Conservation (phyloP, 495 filamentous ascomycete species). For the Massariosphaeria phaeospora region DNA sequence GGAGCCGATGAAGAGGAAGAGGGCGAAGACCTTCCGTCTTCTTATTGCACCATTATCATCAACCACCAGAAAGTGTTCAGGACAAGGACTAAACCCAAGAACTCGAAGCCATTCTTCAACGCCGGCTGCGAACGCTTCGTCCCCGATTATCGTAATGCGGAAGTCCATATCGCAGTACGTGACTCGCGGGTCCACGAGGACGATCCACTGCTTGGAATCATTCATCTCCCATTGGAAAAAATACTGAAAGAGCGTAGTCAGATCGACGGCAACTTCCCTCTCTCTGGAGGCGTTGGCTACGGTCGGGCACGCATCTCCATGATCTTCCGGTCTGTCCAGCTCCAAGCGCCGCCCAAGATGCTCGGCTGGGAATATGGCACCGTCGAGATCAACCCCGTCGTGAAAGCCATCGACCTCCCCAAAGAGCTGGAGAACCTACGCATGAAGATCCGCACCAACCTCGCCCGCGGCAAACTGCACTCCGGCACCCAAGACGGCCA, state of each 20-base stretch:
- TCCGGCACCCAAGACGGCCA: slow-evolving; percentile 29
- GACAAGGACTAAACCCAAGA: slow-evolving; percentile 71
- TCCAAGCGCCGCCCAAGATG: slow-evolving; percentile 50
- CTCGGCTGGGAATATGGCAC: slow-evolving; percentile 66
- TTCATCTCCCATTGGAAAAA: slow-evolving; percentile 57
- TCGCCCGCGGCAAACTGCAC: slow-evolving; percentile 53
- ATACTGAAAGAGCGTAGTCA: slow-evolving; percentile 56
- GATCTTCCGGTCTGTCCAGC: slow-evolving; percentile 62
- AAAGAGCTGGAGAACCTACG: slow-evolving; percentile 44
- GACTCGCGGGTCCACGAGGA: slow-evolving; percentile 61
- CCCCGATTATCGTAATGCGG: slow-evolving; percentile 59
- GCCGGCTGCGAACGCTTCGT: slow-evolving; percentile 68
- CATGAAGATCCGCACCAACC: slow-evolving; percentile 53
- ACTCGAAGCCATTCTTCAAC: slow-evolving; percentile 72
- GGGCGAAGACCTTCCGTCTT: slow-evolving; percentile 56
- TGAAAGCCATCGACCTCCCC: slow-evolving; percentile 41
- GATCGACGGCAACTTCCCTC: slow-evolving; percentile 56
- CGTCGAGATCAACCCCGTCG: slow-evolving; percentile 48
- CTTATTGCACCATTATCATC: slow-evolving; percentile 65
- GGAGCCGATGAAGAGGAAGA: slow-evolving; percentile 56
- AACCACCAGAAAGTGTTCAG: slow-evolving; percentile 67
- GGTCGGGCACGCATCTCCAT: slow-evolving; percentile 61
- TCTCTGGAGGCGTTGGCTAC: slow-evolving; percentile 60
- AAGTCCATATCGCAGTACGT: slow-evolving; percentile 60
- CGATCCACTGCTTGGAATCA: slow-evolving; percentile 61